Conservation (phyloP, 306 rosid species). For the Trichosanthes truncata region DNA sequence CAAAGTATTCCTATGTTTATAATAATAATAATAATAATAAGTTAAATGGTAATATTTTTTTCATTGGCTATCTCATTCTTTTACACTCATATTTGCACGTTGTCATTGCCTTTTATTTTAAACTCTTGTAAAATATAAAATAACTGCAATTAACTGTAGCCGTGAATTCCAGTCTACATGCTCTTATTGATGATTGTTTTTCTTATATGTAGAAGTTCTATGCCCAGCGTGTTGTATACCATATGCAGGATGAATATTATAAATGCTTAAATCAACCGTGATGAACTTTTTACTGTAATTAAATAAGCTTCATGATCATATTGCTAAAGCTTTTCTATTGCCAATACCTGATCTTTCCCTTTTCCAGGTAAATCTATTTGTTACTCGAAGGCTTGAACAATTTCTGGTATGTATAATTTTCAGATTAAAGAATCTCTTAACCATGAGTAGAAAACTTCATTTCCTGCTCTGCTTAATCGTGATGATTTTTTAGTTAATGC, state of each 20-base stretch:
- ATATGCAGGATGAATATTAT: background rate
- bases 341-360: background rate
- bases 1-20: background rate
- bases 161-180: background rate
- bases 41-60: background rate
- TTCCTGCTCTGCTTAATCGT: background rate
- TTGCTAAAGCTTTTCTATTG: background rate
- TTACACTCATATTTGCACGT: background rate
- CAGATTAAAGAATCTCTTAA: background rate
- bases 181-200: background rate
- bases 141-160: background rate
- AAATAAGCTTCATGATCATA: background rate
- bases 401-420: slow-evolving; percentile 55
- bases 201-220: background rate
- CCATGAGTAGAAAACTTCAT: background rate
- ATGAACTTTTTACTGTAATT: background rate
- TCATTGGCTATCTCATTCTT: background rate
- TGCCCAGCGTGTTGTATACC: background rate
- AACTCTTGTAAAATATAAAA: background rate
- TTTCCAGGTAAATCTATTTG: slow-evolving; percentile 68
- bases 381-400: slow-evolving; percentile 83
- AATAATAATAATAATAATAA: background rate
- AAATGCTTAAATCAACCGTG: background rate
- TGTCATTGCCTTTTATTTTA: background rate
- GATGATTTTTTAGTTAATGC: background rate